Evolutionary conservation across 2,329 filamentous ascomycete genomes (phyloP), one percentile per base, ranked within the genome.

Genomic region (Ceratocystis eucalypticola): DNA sequence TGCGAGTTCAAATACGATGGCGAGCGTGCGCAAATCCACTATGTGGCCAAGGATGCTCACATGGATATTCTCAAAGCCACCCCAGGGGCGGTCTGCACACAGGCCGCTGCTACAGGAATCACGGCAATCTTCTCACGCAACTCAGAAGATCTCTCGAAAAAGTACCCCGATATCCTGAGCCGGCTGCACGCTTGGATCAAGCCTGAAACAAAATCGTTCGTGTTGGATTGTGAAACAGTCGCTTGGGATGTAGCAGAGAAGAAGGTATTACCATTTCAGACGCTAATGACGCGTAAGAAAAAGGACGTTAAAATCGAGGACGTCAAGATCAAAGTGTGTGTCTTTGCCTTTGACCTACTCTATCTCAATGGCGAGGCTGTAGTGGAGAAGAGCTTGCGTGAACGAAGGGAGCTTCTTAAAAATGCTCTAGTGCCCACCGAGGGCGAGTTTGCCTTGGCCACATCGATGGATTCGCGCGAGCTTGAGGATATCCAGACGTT

Each of bases 1-100:
- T 99, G 94, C 77, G 94, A 99, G 75, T 99, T 96, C 81, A 99
- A 99, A 76, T 99, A 99, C 73, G 94, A 99, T 72, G 94, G 94
- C 62, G 94, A 99, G 76, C 83, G 94, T 73, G 94, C 94, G n/a
- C 94, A 99, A 74, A 97, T 99, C 63, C 94, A 99, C 74, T 99
- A 96, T 71, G 91, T 97, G 41, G 87, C 92, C 3, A 89, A 91
- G 69, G 88, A 93, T 69, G 83, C 89, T 8, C 79, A 84, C 1
- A 79, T 88, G 68, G 81, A 91, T 65, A 87, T 90, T 70, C 82
- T 83, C 67, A 82, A 87, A 61, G 80, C 84, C 45, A 77, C 82
- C 0, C 77, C 80, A 10, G 77, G 83, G 5, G 84, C 84, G 6
- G 81, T 85, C 50, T 86, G 85, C 69, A 88, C 90, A 69, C 77